These are phyloP conservation scores for Galerina marginata DNA, from an alignment of 768 basidiomycete genomes.

Conservation along the genomic window DNA sequence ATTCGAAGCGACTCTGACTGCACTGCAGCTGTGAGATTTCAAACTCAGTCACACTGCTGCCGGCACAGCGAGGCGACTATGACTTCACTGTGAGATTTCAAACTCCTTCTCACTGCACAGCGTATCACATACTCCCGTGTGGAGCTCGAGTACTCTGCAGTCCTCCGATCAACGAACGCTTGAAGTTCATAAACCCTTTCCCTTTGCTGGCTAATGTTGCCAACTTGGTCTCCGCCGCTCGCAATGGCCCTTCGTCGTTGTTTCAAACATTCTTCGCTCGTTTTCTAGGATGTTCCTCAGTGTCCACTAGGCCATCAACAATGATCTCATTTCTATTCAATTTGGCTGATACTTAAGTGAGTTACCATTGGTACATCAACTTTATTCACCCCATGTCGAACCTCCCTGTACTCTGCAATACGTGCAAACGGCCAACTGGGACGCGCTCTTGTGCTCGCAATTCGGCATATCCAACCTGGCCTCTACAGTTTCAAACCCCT, in stretches of 20 bases:
- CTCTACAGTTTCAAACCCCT: slow-evolving; percentile 6
- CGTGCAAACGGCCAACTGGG: not conserved
- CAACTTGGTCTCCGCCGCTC: not conserved
- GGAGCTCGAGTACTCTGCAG: slow-evolving; percentile 5
- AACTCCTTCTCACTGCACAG: slow-evolving; percentile 10
- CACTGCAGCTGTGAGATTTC: no score
- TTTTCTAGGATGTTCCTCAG: slow-evolving; percentile 1
- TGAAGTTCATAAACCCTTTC: not conserved
- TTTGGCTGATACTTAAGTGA: not conserved
- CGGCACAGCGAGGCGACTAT: slow-evolving; percentile 9
- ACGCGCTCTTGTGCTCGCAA: slow-evolving; percentile 1
- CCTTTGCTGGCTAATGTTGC: not conserved
- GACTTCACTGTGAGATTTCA: slow-evolving; percentile 13
- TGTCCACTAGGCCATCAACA: not conserved
- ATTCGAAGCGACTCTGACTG: no score
- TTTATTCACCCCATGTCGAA: not conserved
- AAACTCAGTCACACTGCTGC: no score
- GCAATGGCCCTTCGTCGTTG: not conserved
- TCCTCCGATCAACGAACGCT: not conserved
- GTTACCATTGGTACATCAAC: not conserved
- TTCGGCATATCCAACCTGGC: slow-evolving; percentile 1
- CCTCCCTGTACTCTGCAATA: slow-evolving; percentile 3
- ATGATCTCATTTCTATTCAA: not conserved
- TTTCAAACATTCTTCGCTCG: not conserved
- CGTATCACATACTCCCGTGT: not conserved